Evolutionary conservation across 306 rosid species (phyloP).

Genomic region (Trifolium pratense): DNA sequence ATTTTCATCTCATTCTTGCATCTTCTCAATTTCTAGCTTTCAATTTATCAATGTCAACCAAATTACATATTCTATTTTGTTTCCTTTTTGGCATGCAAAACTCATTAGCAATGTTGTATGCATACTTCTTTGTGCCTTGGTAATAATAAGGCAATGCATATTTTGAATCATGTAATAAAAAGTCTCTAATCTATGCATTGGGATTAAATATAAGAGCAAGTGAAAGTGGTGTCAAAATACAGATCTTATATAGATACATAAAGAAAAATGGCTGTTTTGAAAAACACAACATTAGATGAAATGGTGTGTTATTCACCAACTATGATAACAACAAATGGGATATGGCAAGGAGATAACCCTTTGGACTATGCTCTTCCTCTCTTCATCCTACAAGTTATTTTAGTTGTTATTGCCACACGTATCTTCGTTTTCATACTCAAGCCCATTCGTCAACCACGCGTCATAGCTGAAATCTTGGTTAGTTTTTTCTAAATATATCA

Average conservation of each 20-base stretch:
- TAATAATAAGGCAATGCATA: slow-evolving; percentile 13
- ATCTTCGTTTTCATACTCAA: slow-evolving; percentile 64
- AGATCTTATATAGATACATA: neutral
- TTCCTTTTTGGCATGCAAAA: slow-evolving; percentile 19
- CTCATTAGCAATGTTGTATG: slow-evolving; percentile 29
- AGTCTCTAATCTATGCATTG: neutral
- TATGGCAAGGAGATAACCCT: slow-evolving; percentile 86
- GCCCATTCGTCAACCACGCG: slow-evolving; percentile 95
- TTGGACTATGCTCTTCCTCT: slow-evolving; percentile 82
- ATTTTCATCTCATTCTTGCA: slow-evolving; percentile 6
- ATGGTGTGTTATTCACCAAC: slow-evolving; percentile 74
- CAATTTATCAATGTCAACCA: slow-evolving; percentile 11
- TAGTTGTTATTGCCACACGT: slow-evolving; percentile 68
- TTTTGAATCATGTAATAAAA: slow-evolving; percentile 4
- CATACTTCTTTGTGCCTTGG: neutral
- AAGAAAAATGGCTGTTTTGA: slow-evolving; percentile 5
- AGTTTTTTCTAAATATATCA: neutral
- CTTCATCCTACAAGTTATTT: slow-evolving; percentile 70
- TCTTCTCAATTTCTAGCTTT: slow-evolving; percentile 23
- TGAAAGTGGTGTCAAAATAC: neutral
- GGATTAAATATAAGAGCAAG: slow-evolving; percentile 19
- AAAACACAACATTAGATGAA: slow-evolving; percentile 24
- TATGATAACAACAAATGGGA: slow-evolving; percentile 78
- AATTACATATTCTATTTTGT: neutral
- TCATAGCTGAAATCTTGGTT: slow-evolving; percentile 87